A percentile compares a stretch with the other conserved stretches of the same genome.
These are phyloP conservation scores for Alternaria rosae DNA, from an alignment of 2,329 filamentous ascomycete species.

Conservation along the genomic window DNA sequence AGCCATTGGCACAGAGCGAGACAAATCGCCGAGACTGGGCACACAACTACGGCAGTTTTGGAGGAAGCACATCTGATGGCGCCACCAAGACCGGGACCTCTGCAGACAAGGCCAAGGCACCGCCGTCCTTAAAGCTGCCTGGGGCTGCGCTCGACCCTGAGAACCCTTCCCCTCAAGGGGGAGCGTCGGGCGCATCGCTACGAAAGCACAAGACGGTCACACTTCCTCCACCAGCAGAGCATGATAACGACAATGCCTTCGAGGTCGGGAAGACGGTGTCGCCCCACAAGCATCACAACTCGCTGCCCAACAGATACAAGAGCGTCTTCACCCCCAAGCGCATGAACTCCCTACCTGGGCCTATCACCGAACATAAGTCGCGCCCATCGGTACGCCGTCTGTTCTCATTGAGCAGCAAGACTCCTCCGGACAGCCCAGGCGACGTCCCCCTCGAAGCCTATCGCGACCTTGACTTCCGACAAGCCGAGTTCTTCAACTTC, in stretches of 20 bases:
- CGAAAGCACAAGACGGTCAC: constrained; percentile 27
- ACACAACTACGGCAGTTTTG: constrained; percentile 69
- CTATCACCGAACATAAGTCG: constrained; percentile 33
- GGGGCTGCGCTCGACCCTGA: constrained; percentile 65
- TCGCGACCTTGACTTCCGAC: constrained; percentile 72
- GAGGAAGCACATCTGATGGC: constrained; percentile 57
- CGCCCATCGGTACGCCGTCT: constrained; percentile 50
- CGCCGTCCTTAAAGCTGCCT: constrained; percentile 66
- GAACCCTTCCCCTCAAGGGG: constrained; percentile 22
- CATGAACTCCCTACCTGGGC: constrained; percentile 50
- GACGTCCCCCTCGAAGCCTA: constrained; percentile 64
- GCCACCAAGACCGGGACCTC: constrained; percentile 12
- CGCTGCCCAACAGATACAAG: constrained; percentile 41
- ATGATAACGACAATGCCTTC: constrained; percentile 50
- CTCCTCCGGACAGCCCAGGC: constrained; percentile 46
- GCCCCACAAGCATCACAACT: constrained; percentile 38
- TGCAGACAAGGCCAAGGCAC: constrained; percentile 38
- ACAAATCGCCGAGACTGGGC: constrained; percentile 37
- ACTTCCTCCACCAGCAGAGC: constrained; percentile 24
- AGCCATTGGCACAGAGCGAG: constrained; percentile 34
- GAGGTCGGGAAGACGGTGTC: constrained; percentile 53
- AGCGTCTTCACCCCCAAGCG: constrained; percentile 52
- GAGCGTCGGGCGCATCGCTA: constrained; percentile 19
- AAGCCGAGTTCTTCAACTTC: constrained; percentile 87
- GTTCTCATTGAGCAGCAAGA: constrained; percentile 53